phyloP scores from a whole-genome alignment of 1,284 basidiomycete species.

The Ustilago loliicola region DNA sequence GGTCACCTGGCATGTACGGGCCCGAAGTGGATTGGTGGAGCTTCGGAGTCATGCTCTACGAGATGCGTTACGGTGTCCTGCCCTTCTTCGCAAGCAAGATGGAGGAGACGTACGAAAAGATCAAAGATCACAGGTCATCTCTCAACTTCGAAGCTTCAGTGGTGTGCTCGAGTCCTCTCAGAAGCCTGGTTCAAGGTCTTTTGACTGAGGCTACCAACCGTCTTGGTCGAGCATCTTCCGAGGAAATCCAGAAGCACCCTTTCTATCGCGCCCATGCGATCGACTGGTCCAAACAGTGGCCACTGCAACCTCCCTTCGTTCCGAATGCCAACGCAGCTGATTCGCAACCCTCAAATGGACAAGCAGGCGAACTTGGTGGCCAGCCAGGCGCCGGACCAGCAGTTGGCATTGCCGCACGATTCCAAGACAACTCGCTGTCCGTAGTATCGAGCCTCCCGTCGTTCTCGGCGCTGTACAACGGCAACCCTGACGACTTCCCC shows the following conservation, averaged over 20 bases:
- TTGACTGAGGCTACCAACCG: constrained; percentile 44
- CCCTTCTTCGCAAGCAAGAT: constrained; percentile 67
- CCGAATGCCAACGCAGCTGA: constrained; percentile 53
- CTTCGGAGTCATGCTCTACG: constrained; percentile 68
- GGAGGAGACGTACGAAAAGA: constrained; percentile 65
- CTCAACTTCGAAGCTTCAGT: constrained; percentile 46
- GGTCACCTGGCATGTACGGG: constrained; percentile 61
- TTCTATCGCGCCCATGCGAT: constrained; percentile 48
- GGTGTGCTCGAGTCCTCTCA: constrained; percentile 36
- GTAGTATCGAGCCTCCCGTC: constrained; percentile 55
- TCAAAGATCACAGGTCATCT: constrained; percentile 58
- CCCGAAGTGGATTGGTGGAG: constrained; percentile 70
- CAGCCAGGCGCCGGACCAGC: constrained; percentile 1
- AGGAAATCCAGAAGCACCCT: constrained; percentile 54
- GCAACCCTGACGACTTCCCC: constrained; percentile 64
- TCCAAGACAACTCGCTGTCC: constrained; percentile 40
- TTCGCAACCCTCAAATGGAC: constrained; percentile 13
- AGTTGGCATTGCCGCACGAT: constrained; percentile 17
- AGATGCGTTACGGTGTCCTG: constrained; percentile 65
- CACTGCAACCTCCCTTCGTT: constrained; percentile 56
- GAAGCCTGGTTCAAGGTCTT: constrained; percentile 46
- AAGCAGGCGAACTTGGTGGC: background rate
- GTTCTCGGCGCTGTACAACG: constrained; percentile 63
- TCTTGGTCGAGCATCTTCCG: constrained; percentile 50
- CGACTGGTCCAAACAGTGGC: constrained; percentile 59